phyloP scores from a whole-genome alignment of 2,329 filamentous ascomycete species.

The Westerdykella ornata region DNA sequence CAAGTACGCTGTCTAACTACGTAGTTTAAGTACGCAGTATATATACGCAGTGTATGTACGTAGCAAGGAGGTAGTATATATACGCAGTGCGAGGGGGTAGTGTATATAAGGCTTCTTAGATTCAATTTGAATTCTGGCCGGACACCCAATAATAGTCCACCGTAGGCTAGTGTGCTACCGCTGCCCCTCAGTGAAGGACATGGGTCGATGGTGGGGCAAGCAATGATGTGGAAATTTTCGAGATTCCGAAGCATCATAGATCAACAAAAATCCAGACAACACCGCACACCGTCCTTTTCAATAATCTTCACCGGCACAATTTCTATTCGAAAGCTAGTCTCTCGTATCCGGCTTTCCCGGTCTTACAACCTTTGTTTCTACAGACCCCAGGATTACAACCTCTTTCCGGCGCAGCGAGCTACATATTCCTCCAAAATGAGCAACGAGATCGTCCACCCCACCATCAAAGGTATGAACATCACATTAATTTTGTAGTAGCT shows the following conservation, averaged over 20 bases:
- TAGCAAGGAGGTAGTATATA: no score
- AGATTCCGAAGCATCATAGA: background rate
- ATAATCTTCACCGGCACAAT: slow-evolving; percentile 4
- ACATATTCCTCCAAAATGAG: slow-evolving; percentile 48
- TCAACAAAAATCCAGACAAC: background rate
- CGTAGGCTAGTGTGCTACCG: background rate
- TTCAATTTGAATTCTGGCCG: no score
- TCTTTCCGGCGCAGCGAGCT: background rate
- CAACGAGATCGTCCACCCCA: slow-evolving; percentile 63
- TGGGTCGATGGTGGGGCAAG: slow-evolving; percentile 10
- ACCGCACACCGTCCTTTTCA: slow-evolving; percentile 8
- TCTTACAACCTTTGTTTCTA: background rate
- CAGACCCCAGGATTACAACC: background rate
- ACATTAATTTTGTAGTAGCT: background rate
- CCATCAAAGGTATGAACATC: slow-evolving; percentile 59
- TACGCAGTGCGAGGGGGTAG: no score
- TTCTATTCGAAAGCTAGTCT: background rate
- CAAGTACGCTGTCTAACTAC: no score
- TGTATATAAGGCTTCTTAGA: no score
- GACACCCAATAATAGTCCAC: no score
- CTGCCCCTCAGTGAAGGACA: background rate
- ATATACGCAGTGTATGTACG: no score
- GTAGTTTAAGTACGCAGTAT: no score
- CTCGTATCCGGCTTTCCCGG: background rate
- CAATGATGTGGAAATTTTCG: slow-evolving; percentile 14